Percentiles rank a stretch among this genome's conserved stretches.
These are phyloP conservation scores for Ophiobolus disseminans DNA, from an alignment of 2,329 filamentous ascomycete genomes.

Conservation along the genomic window DNA sequence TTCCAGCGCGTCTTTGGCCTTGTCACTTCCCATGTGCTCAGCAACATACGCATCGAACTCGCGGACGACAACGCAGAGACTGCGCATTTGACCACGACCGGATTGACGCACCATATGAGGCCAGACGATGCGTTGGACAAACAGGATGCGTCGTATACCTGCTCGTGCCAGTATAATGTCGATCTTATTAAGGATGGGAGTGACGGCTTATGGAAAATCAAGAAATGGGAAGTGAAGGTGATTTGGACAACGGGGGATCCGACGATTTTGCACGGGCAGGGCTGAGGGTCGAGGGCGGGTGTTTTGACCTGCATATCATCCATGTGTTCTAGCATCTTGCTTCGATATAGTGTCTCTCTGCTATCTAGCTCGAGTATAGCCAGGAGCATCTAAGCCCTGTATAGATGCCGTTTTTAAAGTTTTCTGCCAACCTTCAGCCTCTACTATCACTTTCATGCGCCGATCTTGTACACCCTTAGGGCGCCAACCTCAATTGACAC, in stretches of 20 bases:
- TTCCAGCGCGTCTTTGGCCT: conserved; percentile 23
- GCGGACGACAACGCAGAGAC: conserved; percentile 19
- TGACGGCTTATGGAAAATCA: conserved; percentile 34
- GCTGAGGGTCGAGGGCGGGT: too few species aligned
- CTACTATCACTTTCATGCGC: too few species aligned
- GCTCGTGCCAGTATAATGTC: conserved; percentile 27
- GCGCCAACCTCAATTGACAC: too few species aligned
- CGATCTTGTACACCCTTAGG: too few species aligned
- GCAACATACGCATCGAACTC: conserved; percentile 30
- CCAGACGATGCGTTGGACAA: conserved; percentile 23
- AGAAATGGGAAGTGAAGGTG: conserved; percentile 33
- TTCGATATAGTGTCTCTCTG: too few species aligned
- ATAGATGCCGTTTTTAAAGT: too few species aligned
- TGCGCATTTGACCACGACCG: conserved; percentile 27
- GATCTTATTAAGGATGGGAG: conserved; percentile 21
- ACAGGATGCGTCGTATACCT: conserved; percentile 30
- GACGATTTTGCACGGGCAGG: too few species aligned
- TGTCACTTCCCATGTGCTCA: conserved; percentile 31
- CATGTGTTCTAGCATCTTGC: too few species aligned
- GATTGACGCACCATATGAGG: conserved; percentile 28
- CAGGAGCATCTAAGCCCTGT: too few species aligned
- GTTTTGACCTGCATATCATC: too few species aligned
- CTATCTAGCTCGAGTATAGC: too few species aligned
- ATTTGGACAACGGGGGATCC: conserved; percentile 30
- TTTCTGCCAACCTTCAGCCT: too few species aligned